Evolutionary conservation across 148 eudicot genomes (phyloP), one percentile per base, ranked within the genome.

Genomic region (Chenopodium formosanum): DNA sequence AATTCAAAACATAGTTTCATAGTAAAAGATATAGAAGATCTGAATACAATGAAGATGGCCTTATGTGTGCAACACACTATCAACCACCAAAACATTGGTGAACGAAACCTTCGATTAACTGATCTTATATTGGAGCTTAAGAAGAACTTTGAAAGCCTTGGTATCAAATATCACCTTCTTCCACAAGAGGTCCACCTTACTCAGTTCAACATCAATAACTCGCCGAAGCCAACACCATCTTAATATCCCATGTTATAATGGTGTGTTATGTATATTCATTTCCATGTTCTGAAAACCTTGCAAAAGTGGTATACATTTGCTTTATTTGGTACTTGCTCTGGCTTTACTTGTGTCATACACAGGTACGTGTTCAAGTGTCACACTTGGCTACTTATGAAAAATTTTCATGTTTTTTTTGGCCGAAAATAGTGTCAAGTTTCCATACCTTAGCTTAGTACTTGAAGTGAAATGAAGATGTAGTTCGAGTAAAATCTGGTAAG

Each of bases 171-270:
- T 46, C 89, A 77, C 25, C 90, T 92, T 81, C 94, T 86, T 62
- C 93, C 97, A 34, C 94, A 91, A 74, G 91, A 88, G 73, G 74
- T 92, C 31, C 89, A 90, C 66, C 91, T 92, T 48, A 88, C 93
- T 37, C 89, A 88, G 34, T 75, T 81, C 78, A 75, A 84, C 53
- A 72, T 8, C 82, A 70, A 74, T 84, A 73, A 73, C 52, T 75
- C 77, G 1, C 29, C 81, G n/a, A 23, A 46, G 32, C 34, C 86
- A 27, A 79, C 58, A 34, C 74, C 82, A 13, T 40, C 80, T 19
- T 75, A 62, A 75, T 9, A 22, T 72, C 75, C 75, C 53, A n/a
- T 72, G 14, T 37, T 71, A 7, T 14, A 31, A 32, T 44, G 1
- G 7, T 4, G 10, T 62, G 66, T 2, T 62, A 7, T 62, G 27